These are phyloP conservation scores for Termitomyces sp. DNA, from an alignment of 768 basidiomycete genomes.

Conservation along the genomic window DNA sequence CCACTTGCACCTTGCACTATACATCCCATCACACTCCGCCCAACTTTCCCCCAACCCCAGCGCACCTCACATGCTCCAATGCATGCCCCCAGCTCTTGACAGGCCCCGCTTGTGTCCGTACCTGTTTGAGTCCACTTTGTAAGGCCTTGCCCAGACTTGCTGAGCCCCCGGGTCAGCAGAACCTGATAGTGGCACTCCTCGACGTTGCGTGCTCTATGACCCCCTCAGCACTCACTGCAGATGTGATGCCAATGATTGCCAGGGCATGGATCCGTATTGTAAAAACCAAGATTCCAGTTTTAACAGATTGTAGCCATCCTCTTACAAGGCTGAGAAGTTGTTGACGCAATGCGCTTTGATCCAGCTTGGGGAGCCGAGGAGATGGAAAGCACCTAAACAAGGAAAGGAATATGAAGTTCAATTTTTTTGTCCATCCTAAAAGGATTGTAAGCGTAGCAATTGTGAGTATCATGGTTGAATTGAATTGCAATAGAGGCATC, in stretches of 20 bases:
- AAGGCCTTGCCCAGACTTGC: too few relatives aligned
- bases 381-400: background rate
- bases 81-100: too few relatives aligned
- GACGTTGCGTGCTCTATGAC: background rate
- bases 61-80: too few relatives aligned
- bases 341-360: background rate
- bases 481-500: background rate
- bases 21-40: too few relatives aligned
- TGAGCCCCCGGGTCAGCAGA: too few relatives aligned
- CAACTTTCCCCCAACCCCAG: too few relatives aligned
- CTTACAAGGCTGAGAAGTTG: background rate
- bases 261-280: background rate
- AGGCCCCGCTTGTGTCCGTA: too few relatives aligned
- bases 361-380: background rate
- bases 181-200: background rate
- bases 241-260: background rate
- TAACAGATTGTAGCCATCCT: background rate
- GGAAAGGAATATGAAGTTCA: background rate
- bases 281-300: background rate
- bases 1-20: too few relatives aligned
- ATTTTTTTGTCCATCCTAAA: background rate
- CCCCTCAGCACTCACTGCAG: background rate
- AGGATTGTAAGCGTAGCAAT: background rate
- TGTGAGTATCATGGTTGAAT: background rate
- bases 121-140: too few relatives aligned